Base-by-base conservation (phyloP, 1,284 basidiomycete species). In the Moesziomyces sp. region DNA sequence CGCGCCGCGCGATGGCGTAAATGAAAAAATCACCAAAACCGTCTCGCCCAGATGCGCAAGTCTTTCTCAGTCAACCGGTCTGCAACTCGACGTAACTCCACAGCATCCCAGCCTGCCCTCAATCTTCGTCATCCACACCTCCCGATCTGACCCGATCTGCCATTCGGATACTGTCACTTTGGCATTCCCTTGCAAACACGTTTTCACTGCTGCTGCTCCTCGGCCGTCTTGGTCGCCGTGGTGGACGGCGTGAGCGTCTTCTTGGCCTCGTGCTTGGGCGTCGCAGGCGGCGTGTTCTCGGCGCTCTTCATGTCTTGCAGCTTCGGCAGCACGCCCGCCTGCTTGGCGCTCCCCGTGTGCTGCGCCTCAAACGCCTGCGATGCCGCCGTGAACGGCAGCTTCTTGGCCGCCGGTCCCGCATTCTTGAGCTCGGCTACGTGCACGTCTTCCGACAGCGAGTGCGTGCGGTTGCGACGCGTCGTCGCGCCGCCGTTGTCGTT, bases 301-400 rank as follows among this genome's bases (percentile, higher is more conserved):
- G 75, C 75, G 30, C 71, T 69, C 71, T 59, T 62, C 75, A 77
- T 77, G n/a, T 64, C 46, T 40, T 67, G 67, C 60, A 77, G 42
- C 56, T 49, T 50, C 14, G 74, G 70, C 35, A 55, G 26, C 21
- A 54, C 53, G 3, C 64, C 65, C 2, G 66, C 60, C 51, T 74
- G 55, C 52, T 59, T 49, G 48, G 48, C 72, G 0, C 38, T 49
- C 1, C 66, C 71, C 26, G 66, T 57, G 26, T 65, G 67, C 51
- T 74, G 71, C 58, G 64, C 60, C 57, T 77, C 75, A 24, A 77
- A 61, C 19, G 68, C 72, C 26, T 67, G 71, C 44, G 67, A 61
- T 7, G 75, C 75, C 10, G 68, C 75, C 9, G 67, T 38, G 51
- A 77, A 77, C 0, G 68, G 71, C 52, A 77, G 45, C 58, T 60